Conservation (phyloP, 1,284 basidiomycete genomes). For the Trametes pubescens region DNA sequence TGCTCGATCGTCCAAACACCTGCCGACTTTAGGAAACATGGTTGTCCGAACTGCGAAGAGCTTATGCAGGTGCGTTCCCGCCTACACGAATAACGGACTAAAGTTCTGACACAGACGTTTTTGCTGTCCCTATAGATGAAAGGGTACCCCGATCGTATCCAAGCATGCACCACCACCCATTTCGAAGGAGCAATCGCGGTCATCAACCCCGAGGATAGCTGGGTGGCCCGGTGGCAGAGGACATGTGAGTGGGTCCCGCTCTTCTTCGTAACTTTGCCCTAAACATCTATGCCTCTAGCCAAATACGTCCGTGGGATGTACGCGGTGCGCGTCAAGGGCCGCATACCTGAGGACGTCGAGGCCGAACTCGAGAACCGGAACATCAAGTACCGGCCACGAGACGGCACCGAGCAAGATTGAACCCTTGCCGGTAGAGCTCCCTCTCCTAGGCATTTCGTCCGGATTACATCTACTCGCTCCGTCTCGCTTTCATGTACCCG, state of each 20-base stretch:
- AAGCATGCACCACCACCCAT: constrained; percentile 90
- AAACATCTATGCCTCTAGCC: constrained; percentile 54
- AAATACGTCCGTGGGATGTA: constrained; percentile 90
- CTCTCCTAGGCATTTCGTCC: background rate
- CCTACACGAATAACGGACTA: too few species aligned
- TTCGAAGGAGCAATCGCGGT: constrained; percentile 95
- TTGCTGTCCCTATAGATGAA: constrained; percentile 72
- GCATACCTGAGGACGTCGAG: constrained; percentile 87
- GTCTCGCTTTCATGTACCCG: background rate
- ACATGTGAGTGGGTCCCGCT: constrained; percentile 67
- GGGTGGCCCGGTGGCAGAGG: constrained; percentile 95
- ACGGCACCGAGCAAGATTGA: constrained; percentile 76
- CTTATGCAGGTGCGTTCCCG: constrained; percentile 78
- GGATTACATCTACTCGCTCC: background rate
- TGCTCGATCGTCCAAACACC: constrained; percentile 92
- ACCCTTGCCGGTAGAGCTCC: background rate
- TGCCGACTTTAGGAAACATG: constrained; percentile 84
- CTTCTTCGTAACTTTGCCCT: too few species aligned
- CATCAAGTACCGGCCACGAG: constrained; percentile 83
- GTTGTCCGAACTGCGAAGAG: constrained; percentile 98
- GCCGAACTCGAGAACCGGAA: constrained; percentile 76
- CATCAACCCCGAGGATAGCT: constrained; percentile 89
- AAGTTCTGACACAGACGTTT: background rate
- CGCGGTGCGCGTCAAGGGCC: constrained; percentile 87
- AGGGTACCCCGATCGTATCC: constrained; percentile 84